Conservation (phyloP, 148 eudicot genomes). For the Diospyros kaki region DNA sequence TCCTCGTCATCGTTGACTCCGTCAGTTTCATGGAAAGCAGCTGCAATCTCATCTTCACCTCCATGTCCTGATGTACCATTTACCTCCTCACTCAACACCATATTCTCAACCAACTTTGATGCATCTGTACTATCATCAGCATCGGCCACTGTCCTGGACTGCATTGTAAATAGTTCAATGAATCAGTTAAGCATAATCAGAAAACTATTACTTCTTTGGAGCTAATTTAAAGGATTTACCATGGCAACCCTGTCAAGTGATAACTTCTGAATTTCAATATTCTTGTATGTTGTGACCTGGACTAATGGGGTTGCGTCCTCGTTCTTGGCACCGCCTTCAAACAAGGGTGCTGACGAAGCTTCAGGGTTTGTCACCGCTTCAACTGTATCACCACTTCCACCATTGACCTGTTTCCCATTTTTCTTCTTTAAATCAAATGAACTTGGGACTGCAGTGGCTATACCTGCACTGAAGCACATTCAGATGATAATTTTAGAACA, state of each 20-base stretch:
- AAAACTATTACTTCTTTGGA: too few species aligned
- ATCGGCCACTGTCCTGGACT: too few species aligned
- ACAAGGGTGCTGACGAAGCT: constrained; percentile 29
- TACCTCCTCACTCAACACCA: too few species aligned
- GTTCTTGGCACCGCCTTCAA: constrained; percentile 30
- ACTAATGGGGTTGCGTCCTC: constrained; percentile 23
- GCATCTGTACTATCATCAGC: too few species aligned
- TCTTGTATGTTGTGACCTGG: constrained; percentile 38
- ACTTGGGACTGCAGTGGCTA: constrained; percentile 18
- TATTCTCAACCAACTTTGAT: too few species aligned
- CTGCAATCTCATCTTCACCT: too few species aligned
- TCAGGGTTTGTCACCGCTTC: constrained; percentile 27
- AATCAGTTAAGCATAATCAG: too few species aligned
- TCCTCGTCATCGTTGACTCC: too few species aligned
- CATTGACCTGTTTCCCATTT: constrained; percentile 21
- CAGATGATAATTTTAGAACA: constrained; percentile 11
- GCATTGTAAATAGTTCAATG: too few species aligned
- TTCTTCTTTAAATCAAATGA: constrained; percentile 24
- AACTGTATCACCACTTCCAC: constrained; percentile 14
- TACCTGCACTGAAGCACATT: constrained; percentile 34
- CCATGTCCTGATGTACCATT: too few species aligned
- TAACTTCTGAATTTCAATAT: constrained; percentile 29
- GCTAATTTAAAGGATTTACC: constrained; percentile 28
- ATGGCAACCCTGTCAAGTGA: constrained; percentile 36
- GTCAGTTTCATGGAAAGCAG: too few species aligned